phyloP scores from a whole-genome alignment of 352 stramenopile genomes.

The Hyphochytrium catenoides region DNA sequence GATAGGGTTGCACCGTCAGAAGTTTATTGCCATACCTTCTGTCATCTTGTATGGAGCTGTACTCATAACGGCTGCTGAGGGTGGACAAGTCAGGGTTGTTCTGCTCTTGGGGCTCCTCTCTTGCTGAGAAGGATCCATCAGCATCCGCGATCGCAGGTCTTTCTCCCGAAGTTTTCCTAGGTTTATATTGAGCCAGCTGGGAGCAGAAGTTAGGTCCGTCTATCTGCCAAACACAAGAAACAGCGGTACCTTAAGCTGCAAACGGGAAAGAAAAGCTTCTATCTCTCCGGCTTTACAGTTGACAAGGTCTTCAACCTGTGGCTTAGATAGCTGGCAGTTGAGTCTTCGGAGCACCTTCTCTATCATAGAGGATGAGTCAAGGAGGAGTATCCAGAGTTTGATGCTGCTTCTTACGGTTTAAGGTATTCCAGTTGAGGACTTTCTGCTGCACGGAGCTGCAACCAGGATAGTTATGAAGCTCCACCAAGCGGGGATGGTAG shows the following conservation, averaged over 20 bases:
- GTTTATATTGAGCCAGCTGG: not conserved
- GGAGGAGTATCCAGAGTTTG: not conserved
- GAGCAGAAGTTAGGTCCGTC: conserved; percentile 5
- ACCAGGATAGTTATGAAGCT: conserved; percentile 87
- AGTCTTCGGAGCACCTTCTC: conserved; percentile 60
- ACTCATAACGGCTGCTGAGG: conserved; percentile 7
- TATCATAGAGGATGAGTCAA: conserved; percentile 11
- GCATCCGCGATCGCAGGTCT: not conserved
- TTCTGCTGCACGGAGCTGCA: conserved; percentile 79
- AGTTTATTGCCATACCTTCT: no score
- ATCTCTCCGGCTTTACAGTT: conserved; percentile 60
- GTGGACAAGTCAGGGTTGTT: conserved; percentile 14
- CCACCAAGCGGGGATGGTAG: conserved; percentile 82
- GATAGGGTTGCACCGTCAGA: not conserved
- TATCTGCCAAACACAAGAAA: not conserved
- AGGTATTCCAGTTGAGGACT: conserved; percentile 85
- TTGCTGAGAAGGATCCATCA: conserved; percentile 1
- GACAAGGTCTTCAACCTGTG: conserved; percentile 73
- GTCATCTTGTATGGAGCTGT: conserved; percentile 8
- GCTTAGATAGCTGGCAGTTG: conserved; percentile 44
- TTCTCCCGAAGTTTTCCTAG: conserved; percentile 1
- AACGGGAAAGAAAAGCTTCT: conserved; percentile 62
- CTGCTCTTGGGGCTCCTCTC: conserved; percentile 12
- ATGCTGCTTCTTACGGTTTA: conserved; percentile 38
- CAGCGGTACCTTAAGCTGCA: conserved; percentile 58